Conservation (phyloP, 192 early-diverging fungal species). For the Umbelopsis sp. region DNA sequence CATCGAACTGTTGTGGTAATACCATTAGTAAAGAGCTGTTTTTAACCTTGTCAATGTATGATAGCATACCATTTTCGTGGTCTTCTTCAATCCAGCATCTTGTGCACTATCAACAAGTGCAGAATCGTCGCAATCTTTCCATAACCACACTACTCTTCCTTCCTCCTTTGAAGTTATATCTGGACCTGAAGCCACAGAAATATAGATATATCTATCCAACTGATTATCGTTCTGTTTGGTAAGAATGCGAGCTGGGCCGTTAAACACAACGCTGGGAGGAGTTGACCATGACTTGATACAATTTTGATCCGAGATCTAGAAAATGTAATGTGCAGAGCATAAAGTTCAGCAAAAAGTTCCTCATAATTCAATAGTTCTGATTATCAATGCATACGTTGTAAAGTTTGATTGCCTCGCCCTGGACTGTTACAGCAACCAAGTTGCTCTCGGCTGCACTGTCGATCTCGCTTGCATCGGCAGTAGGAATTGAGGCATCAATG, state of each 20-base stretch:
- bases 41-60: conserved; percentile 6
- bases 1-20: conserved; percentile 40
- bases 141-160: conserved; percentile 50
- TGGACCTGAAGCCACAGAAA: conserved; percentile 47
- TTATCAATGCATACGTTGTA: conserved; percentile 43
- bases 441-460: conserved; percentile 22
- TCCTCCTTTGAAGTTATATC: conserved; percentile 51
- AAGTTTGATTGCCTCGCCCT: conserved; percentile 53
- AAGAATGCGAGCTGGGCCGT: conserved; percentile 43
- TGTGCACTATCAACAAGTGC: conserved; percentile 6
- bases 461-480: conserved; percentile 15
- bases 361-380: neutral
- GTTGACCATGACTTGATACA: conserved; percentile 52
- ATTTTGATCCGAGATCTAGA: conserved; percentile 53
- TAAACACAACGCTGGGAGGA: conserved; percentile 49
- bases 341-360: neutral
- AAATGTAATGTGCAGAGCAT: neutral
- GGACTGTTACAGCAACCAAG: conserved; percentile 48
- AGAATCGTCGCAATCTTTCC: conserved; percentile 38
- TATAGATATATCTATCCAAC: conserved; percentile 43
- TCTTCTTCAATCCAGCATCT: conserved; percentile 25
- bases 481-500: conserved; percentile 27
- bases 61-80: conserved; percentile 32
- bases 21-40: neutral
- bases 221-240: conserved; percentile 18